Conservation (phyloP, 1,284 basidiomycete species). For the Earliella scabrosa region DNA sequence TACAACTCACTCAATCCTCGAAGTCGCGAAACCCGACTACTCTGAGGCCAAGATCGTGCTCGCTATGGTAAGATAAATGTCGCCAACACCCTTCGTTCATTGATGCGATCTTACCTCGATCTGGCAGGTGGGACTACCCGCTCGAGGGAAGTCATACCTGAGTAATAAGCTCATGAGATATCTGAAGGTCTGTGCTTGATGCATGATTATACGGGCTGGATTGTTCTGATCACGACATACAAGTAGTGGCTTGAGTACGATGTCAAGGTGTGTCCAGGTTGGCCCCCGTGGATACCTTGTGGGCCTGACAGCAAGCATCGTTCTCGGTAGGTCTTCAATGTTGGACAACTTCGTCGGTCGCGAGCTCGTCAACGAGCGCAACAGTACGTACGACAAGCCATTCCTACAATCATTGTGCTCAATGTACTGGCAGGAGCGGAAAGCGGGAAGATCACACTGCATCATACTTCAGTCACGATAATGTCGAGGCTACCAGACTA, state of each 20-base stretch:
- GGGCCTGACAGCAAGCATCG: no score
- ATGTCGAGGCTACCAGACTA: conserved; percentile 76
- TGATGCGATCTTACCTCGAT: not conserved
- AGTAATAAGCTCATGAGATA: conserved; percentile 87
- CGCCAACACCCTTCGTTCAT: no score
- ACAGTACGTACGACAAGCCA: conserved; percentile 47
- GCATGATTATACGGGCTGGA: not conserved
- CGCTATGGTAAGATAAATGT: conserved; percentile 89
- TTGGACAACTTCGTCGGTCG: conserved; percentile 91
- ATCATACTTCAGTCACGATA: conserved; percentile 90
- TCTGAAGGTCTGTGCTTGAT: conserved; percentile 56
- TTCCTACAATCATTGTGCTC: not conserved
- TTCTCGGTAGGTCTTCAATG: conserved; percentile 92
- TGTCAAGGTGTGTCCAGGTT: conserved; percentile 70
- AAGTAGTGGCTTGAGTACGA: conserved; percentile 97
- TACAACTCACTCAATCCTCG: conserved; percentile 4
- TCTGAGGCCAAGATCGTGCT: conserved; percentile 98
- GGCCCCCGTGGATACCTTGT: no score
- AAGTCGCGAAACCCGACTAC: conserved; percentile 96
- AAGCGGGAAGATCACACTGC: conserved; percentile 91
- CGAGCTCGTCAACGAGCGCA: conserved; percentile 81
- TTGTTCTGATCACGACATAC: not conserved
- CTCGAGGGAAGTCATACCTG: conserved; percentile 84
- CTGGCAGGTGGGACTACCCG: conserved; percentile 76
- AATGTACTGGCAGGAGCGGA: conserved; percentile 56